A percentile compares a stretch with the other conserved stretches of the same genome.
These are phyloP conservation scores for Salix koriyanagi DNA, from an alignment of 345 rosid genomes.

Conservation along the genomic window DNA sequence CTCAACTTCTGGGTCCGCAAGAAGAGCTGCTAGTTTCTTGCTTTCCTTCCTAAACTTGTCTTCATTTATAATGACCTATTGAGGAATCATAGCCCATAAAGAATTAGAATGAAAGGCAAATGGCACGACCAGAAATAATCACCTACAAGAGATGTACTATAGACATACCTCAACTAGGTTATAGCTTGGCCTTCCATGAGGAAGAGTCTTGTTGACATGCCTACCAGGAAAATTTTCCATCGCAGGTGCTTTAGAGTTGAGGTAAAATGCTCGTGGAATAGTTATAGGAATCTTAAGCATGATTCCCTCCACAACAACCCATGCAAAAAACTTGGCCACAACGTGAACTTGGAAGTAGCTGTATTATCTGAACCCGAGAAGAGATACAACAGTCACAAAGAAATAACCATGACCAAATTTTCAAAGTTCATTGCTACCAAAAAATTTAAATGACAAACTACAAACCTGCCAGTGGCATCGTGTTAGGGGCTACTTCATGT, in stretches of 20 bases:
- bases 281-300: constrained; percentile 84
- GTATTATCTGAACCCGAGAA: constrained; percentile 62
- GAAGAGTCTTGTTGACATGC: constrained; percentile 74
- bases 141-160: constrained; percentile 14
- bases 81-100: constrained; percentile 10
- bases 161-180: constrained; percentile 70
- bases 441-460: constrained; percentile 4
- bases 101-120: constrained; percentile 3
- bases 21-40: constrained; percentile 77
- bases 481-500: constrained; percentile 72
- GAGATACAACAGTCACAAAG: constrained; percentile 20
- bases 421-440: constrained; percentile 7
- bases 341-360: constrained; percentile 60
- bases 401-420: constrained; percentile 15
- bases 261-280: constrained; percentile 74
- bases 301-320: constrained; percentile 88
- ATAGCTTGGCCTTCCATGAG: constrained; percentile 71
- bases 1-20: constrained; percentile 93
- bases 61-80: constrained; percentile 64
- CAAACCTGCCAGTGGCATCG: constrained; percentile 83
- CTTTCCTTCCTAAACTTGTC: constrained; percentile 62
- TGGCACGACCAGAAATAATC: constrained; percentile 4
- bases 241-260: constrained; percentile 61
- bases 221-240: constrained; percentile 76
- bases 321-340: constrained; percentile 67